phyloP scores from a whole-genome alignment of 352 stramenopile genomes.

The Phytopythium delawarense region DNA sequence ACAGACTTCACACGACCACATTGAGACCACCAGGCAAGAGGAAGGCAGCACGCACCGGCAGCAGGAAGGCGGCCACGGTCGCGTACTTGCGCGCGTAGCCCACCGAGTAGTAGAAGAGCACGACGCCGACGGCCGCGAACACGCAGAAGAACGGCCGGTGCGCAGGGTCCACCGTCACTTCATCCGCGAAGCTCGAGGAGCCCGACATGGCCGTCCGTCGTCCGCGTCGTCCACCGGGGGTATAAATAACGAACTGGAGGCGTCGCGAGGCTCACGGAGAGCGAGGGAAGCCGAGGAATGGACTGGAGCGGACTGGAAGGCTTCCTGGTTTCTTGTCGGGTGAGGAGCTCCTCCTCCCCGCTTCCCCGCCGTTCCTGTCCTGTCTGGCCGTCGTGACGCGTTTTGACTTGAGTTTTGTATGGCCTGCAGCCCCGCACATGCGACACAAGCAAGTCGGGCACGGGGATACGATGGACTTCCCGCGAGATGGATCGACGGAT shows the following conservation, averaged over 20 bases:
- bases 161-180: slow-evolving; percentile 41
- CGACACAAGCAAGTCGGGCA: too few species aligned
- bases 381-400: neutral
- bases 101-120: slow-evolving; percentile 73
- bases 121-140: slow-evolving; percentile 46
- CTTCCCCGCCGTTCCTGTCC: neutral
- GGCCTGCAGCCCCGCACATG: neutral
- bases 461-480: too few species aligned
- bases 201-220: slow-evolving; percentile 6
- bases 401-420: neutral
- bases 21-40: neutral
- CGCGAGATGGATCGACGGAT: neutral
- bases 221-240: too few species aligned
- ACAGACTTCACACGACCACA: neutral
- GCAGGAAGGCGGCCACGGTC: slow-evolving; percentile 65
- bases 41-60: slow-evolving; percentile 42
- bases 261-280: too few species aligned
- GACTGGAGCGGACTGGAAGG: neutral
- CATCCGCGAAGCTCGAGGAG: slow-evolving; percentile 14
- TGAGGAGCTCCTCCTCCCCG: neutral
- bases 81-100: slow-evolving; percentile 76
- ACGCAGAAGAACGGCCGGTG: slow-evolving; percentile 71
- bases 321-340: neutral
- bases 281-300: neutral
- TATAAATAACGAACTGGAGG: neutral